phyloP scores from a whole-genome alignment of 345 rosid species.

The Viola odorata region DNA sequence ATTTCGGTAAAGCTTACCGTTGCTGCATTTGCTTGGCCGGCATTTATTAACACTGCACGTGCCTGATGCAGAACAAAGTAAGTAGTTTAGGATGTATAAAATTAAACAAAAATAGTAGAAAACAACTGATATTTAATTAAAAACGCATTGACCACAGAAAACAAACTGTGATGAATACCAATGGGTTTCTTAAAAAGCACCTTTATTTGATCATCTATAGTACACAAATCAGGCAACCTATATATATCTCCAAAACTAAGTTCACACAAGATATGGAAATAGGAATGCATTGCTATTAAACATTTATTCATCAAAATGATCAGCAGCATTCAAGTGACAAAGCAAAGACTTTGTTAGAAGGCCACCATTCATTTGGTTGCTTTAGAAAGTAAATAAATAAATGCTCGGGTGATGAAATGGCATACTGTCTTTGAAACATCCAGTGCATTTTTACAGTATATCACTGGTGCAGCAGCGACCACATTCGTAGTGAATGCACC shows the following conservation, averaged over 20 bases:
- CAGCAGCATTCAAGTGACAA: too few species aligned
- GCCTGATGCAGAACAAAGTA: conserved; percentile 42
- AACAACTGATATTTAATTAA: background rate
- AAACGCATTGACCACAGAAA: background rate
- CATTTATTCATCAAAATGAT: too few species aligned
- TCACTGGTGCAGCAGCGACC: conserved; percentile 93
- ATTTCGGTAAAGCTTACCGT: conserved; percentile 50
- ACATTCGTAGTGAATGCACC: conserved; percentile 79
- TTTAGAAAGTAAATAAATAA: too few species aligned
- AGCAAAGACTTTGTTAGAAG: too few species aligned
- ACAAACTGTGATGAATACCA: too few species aligned
- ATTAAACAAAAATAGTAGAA: background rate
- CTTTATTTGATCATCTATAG: too few species aligned
- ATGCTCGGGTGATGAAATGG: background rate
- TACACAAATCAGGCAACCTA: too few species aligned
- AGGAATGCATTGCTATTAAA: too few species aligned
- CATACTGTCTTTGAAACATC: conserved; percentile 51
- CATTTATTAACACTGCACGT: conserved; percentile 89
- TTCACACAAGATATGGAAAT: too few species aligned
- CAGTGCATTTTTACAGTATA: conserved; percentile 64
- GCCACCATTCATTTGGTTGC: too few species aligned
- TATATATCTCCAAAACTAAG: too few species aligned
- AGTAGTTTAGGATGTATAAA: background rate
- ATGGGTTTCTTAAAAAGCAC: too few species aligned
- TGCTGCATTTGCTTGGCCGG: conserved; percentile 99